These are phyloP conservation scores for Abrus pulchellus DNA, from an alignment of 306 rosid genomes.

Conservation along the genomic window DNA sequence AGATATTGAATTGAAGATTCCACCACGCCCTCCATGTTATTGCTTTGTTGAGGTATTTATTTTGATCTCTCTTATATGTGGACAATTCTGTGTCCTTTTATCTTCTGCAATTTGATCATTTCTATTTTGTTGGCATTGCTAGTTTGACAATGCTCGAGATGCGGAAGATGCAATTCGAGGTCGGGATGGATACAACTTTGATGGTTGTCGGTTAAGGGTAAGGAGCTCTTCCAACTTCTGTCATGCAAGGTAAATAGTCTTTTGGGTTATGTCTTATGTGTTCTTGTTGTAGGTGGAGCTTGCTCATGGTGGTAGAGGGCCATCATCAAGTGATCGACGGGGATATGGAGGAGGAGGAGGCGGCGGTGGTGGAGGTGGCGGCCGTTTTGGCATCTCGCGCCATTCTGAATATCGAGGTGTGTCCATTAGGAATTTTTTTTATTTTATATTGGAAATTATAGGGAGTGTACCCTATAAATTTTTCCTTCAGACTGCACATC, in stretches of 20 bases:
- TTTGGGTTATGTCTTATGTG: constrained; percentile 19
- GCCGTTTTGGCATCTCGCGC: constrained; percentile 87
- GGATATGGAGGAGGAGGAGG: constrained; percentile 68
- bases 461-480: background rate
- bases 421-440: constrained; percentile 11
- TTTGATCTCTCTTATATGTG: background rate
- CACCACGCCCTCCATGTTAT: constrained; percentile 97
- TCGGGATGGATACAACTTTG: constrained; percentile 98
- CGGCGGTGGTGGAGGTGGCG: constrained; percentile 64
- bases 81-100: background rate
- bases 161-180: constrained; percentile 97
- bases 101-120: background rate
- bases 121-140: constrained; percentile 41
- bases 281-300: constrained; percentile 84
- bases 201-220: constrained; percentile 98
- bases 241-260: background rate
- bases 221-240: constrained; percentile 18
- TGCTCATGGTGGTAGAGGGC: constrained; percentile 99
- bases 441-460: background rate
- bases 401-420: constrained; percentile 97
- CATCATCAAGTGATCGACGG: constrained; percentile 93
- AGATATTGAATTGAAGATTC: constrained; percentile 95
- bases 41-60: constrained; percentile 92
- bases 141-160: constrained; percentile 97
- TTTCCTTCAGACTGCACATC: background rate